Base-by-base conservation (phyloP, 495 filamentous ascomycete species). In the Aspergillus sparsus region DNA sequence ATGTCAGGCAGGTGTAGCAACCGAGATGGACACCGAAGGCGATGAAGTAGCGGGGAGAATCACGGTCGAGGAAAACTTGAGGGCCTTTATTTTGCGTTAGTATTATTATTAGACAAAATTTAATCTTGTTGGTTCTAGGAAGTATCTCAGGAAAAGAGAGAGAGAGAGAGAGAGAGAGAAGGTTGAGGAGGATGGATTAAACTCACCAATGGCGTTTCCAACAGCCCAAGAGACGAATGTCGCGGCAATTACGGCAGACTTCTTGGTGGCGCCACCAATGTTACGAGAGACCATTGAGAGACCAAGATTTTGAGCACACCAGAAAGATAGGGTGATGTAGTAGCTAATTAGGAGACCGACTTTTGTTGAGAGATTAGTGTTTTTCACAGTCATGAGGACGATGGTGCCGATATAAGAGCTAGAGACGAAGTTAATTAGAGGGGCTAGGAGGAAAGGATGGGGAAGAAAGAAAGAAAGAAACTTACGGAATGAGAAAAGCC, bases 251-350 rank as follows among this genome's bases (percentile, higher is more conserved):
- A 80, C 76, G 3, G 74, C 74, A 0, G 80, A 73, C 62, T 89
- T 89, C 69, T 89, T 89, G 7, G 87, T 88, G 62, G 86, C 87
- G 12, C 86, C 86, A 10, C 84, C 85, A n/a, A 89, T 81, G 52
- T 89, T 89, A 15, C 80, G 81, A 1, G 77, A 80, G 52, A 88
- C 84, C 65, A 87, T 78, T 2, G 80, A 81, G 10, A 88, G 70
- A 1, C 84, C 63, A 2, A 83, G 79, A 2, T 84, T 85, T 65
- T 85, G 86, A 2, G 83, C 82, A 10, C 82, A 85, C 61, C 85
- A 80, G 63, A 75, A 76, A 0, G 82, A 81, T 49, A 85, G 75
- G 0, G 82, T 83, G 18, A 87, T 71, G 58, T 88, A 88, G 74
- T 86, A 87, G 21, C 79, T 80, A n/a, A 79, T 80, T 21, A 88